These are phyloP conservation scores for Theobroma cacao DNA, from an alignment of 345 rosid genomes.

Conservation along the genomic window DNA sequence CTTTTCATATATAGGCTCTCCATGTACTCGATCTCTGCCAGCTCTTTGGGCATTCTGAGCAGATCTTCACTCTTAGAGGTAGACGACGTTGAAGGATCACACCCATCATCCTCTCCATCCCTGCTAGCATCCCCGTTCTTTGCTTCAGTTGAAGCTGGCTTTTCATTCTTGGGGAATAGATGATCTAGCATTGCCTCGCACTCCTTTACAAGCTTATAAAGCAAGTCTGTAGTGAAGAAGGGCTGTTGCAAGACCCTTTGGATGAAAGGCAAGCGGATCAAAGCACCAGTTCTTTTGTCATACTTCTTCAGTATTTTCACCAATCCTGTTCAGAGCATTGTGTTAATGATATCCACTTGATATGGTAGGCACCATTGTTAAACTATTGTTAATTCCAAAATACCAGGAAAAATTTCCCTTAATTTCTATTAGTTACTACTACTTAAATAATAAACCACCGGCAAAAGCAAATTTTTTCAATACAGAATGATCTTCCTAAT, in stretches of 20 bases:
- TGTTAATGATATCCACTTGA: not conserved
- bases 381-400: not conserved
- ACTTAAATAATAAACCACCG: not conserved
- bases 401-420: not conserved
- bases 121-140: slow-evolving; percentile 25
- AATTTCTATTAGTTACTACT: not conserved
- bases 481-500: not conserved
- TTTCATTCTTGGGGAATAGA: slow-evolving; percentile 47
- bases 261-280: slow-evolving; percentile 85
- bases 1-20: slow-evolving; percentile 85
- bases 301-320: slow-evolving; percentile 93
- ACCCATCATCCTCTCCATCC: slow-evolving; percentile 27
- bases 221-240: slow-evolving; percentile 85
- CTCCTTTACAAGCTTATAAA: slow-evolving; percentile 77
- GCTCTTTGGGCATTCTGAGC: slow-evolving; percentile 46
- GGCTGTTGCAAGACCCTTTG: slow-evolving; percentile 92
- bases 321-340: slow-evolving; percentile 48
- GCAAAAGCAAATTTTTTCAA: not conserved
- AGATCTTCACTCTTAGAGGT: slow-evolving; percentile 21
- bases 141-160: slow-evolving; percentile 26
- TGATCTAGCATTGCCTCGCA: slow-evolving; percentile 79
- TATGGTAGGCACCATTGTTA: not conserved
- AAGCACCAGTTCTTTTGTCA: slow-evolving; percentile 91
- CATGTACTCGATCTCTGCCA: slow-evolving; percentile 58
- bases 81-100: slow-evolving; percentile 40